These are phyloP conservation scores for Solanum chiquidenum DNA, from an alignment of 257 asterid genomes.

Conservation along the genomic window DNA sequence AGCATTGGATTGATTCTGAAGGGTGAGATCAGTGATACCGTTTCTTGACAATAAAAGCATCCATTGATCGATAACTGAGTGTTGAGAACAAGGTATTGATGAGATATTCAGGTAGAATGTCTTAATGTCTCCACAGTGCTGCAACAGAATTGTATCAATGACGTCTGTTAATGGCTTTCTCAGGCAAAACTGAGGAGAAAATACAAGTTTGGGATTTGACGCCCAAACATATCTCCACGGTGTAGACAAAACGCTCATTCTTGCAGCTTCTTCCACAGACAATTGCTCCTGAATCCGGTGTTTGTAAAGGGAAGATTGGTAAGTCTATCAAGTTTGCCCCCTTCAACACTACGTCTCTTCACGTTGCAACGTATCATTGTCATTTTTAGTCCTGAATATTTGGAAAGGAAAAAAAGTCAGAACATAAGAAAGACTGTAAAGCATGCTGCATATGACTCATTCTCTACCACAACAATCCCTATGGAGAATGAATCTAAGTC, in stretches of 20 bases:
- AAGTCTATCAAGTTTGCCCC: not conserved
- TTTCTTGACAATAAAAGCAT: not conserved
- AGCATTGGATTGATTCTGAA: not conserved
- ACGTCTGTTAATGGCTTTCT: not conserved
- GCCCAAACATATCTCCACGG: not conserved
- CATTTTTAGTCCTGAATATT: not conserved
- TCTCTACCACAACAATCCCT: not conserved
- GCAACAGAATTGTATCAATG: not conserved
- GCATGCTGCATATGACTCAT: not conserved
- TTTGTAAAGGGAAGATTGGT: not conserved
- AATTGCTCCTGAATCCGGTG: not conserved
- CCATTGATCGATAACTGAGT: not conserved
- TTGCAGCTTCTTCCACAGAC: not conserved
- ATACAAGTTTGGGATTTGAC: not conserved
- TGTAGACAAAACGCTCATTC: not conserved
- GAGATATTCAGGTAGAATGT: not conserved
- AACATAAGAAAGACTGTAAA: not conserved
- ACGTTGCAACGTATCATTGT: not conserved
- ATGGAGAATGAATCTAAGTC: not conserved
- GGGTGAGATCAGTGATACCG: not conserved
- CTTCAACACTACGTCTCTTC: not conserved
- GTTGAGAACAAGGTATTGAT: not conserved
- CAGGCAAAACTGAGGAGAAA: not conserved
- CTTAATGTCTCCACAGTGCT: not conserved
- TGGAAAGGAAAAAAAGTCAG: not conserved